Evolutionary conservation across 768 basidiomycete genomes (phyloP), one percentile per base, ranked within the genome.

Genomic region (Royoungia palumana): DNA sequence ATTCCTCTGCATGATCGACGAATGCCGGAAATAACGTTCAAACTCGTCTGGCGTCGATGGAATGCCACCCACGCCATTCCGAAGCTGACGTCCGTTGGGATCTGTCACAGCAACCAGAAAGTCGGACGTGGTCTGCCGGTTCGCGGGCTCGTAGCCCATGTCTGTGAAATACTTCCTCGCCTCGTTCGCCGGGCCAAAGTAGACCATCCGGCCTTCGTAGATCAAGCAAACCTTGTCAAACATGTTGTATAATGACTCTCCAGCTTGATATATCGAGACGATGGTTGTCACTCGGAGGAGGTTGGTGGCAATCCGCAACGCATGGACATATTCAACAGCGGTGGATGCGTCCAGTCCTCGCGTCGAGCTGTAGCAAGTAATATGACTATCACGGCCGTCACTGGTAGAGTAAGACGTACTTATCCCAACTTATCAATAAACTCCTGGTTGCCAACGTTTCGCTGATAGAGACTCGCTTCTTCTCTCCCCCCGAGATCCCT

Each of bases 201-300:
- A 87, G 36, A 77, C 75, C 70, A 80, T 77, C 20, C 70, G 68
- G 13, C 83, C 81, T 42, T 79, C 78, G 63, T 80, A 73, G 58
- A 87, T 72, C 34, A 86, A 70, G 58, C 80, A 77, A 19, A 86
- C 82, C 62, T 86, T 85, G 75, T 87, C 82, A 56, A 87, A 93
- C 54, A 77, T 73, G 35, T 75, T 52, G 49, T 82, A 86, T 0
- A 86, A 65, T 3, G 73, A 72, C 63, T 91, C 88, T 42, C 85
- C 83, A 4, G 90, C 90, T 65, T 93, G 90, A 67, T 94, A 93
- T 35, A 94, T 81, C 2, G 88, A 85, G 19, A 91, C 87, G 46
- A 93, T 80, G 1, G 85, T 90, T 3, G 85, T 62, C 30, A 68
- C 46, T 21, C 68, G 64, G 51, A 70, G 65, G 12, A 78, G 66